Evolutionary conservation across 225 moss, liverwort and hornwort genomes (phyloP), one percentile per base, ranked within the genome.

Genomic region (Antitrichia curtipendula): DNA sequence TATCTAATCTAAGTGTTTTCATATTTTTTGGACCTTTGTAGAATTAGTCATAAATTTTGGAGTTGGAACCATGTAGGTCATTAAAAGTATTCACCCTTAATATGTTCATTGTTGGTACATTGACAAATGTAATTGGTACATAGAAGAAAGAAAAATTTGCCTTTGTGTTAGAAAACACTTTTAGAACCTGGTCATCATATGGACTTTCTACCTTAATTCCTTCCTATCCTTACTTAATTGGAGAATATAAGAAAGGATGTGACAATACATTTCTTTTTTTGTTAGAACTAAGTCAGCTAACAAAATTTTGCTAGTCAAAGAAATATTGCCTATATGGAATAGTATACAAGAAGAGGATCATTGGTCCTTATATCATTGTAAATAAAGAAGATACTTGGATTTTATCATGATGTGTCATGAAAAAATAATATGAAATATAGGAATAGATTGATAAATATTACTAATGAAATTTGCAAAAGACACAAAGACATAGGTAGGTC

Each of bases 251-350:
- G 9, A 45, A 43, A 0, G 25, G 5, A 71, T 41, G 3, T 43
- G 4, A 45, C 9, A 27, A 6, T 43, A 8, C 2, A 28, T 68
- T 22, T 68, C 0, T n/a, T 12, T 66, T 68, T 68, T n/a, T 38
- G 7, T 68, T 0, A 38, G 0, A n/a, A n/a, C n/a, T n/a, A n/a
- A n/a, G n/a, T n/a, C n/a, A 38, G 7, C 0, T 38, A 13, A 22
- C 2, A 66, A 21, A n/a, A 38, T 12, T 64, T 68, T 38, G 4
- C 22, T 0, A 38, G 0, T 23, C 2, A 9, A 68, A 38, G 1
- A 66, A 68, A 38, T 68, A 38, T 68, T 68, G 12, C 0, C 38
- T 1, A 68, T 22, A 0, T 38, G 0, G 2, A n/a, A n/a, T 8
- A 27, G 9, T 70, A 16, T 0, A 41, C 0, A 38, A 69, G 8